Evolutionary conservation across 2,329 filamentous ascomycete genomes (phyloP).

Genomic region (Colletotrichum simmondsii): DNA sequence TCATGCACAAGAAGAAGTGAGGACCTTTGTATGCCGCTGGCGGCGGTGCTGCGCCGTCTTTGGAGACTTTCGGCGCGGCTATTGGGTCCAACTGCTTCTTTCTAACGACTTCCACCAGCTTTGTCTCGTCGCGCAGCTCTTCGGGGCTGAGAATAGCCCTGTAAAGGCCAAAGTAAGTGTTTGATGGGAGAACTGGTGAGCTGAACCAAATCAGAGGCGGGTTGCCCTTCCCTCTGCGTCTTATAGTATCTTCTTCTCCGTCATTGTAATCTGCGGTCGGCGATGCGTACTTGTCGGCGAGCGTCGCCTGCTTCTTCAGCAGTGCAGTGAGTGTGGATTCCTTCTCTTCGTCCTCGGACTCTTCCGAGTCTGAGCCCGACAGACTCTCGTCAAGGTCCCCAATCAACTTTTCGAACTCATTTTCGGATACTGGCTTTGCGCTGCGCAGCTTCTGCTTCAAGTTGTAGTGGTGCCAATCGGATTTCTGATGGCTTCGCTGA

Average conservation of each 20-base stretch:
- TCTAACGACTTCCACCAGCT: conserved; percentile 75
- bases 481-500: conserved; percentile 86
- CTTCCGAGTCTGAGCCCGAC: conserved; percentile 84
- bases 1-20: conserved; percentile 98
- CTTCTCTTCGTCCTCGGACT: conserved; percentile 76
- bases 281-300: conserved; percentile 61
- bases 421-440: conserved; percentile 76
- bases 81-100: conserved; percentile 81
- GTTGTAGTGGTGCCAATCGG: conserved; percentile 94
- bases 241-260: conserved; percentile 46
- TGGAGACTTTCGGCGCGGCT: conserved; percentile 61
- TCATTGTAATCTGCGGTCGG: conserved; percentile 62
- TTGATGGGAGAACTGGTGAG: conserved; percentile 78
- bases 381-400: conserved; percentile 90
- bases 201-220: conserved; percentile 87
- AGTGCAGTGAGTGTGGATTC: conserved; percentile 80
- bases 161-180: conserved; percentile 88
- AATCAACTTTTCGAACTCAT: conserved; percentile 87
- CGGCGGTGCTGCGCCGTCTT: conserved; percentile 62
- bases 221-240: conserved; percentile 58
- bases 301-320: conserved; percentile 83
- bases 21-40: conserved; percentile 73
- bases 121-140: conserved; percentile 73
- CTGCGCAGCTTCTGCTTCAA: conserved; percentile 90
- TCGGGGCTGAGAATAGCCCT: conserved; percentile 79